Evolutionary conservation across 2,329 filamentous ascomycete species (phyloP).

Genomic region (Akanthomyces muscarius): DNA sequence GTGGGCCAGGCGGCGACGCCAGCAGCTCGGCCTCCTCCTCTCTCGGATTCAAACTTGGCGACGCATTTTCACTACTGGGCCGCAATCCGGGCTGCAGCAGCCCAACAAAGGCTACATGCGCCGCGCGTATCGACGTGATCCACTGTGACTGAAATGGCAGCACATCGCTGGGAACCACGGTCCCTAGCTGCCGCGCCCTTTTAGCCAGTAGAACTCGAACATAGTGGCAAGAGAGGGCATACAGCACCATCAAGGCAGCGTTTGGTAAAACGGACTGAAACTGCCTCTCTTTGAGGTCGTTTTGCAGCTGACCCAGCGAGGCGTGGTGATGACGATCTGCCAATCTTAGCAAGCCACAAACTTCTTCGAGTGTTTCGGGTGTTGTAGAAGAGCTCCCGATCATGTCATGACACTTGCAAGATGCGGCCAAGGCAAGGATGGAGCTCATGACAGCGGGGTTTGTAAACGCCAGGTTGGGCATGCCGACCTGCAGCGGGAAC

Average conservation of each 20-base stretch:
- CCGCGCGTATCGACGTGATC: slow-evolving; percentile 36
- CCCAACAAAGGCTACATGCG: slow-evolving; percentile 31
- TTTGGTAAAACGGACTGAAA: slow-evolving; percentile 37
- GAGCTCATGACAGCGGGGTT: slow-evolving; percentile 39
- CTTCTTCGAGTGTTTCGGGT: not conserved
- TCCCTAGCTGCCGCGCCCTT: slow-evolving; percentile 20
- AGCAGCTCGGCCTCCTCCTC: not conserved
- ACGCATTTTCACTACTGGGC: not conserved
- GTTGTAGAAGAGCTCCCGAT: slow-evolving; percentile 10
- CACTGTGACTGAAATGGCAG: slow-evolving; percentile 33
- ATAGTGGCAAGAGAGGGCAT: slow-evolving; percentile 35
- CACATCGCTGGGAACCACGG: slow-evolving; percentile 24
- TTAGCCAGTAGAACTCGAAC: slow-evolving; percentile 32
- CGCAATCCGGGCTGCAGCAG: slow-evolving; percentile 23
- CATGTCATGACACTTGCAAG: slow-evolving; percentile 37
- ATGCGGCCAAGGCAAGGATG: slow-evolving; percentile 38
- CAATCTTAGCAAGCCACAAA: slow-evolving; percentile 24
- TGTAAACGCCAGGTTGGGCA: slow-evolving; percentile 39
- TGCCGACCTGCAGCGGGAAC: slow-evolving; percentile 38
- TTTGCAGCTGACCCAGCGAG: slow-evolving; percentile 36
- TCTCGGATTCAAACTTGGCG: not conserved
- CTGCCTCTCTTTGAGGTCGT: slow-evolving; percentile 27
- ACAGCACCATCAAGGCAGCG: slow-evolving; percentile 40
- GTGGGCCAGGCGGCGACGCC: not conserved
- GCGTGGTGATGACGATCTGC: slow-evolving; percentile 36